phyloP scores from a whole-genome alignment of 2,329 filamentous ascomycete genomes.

The Nemania serpens region DNA sequence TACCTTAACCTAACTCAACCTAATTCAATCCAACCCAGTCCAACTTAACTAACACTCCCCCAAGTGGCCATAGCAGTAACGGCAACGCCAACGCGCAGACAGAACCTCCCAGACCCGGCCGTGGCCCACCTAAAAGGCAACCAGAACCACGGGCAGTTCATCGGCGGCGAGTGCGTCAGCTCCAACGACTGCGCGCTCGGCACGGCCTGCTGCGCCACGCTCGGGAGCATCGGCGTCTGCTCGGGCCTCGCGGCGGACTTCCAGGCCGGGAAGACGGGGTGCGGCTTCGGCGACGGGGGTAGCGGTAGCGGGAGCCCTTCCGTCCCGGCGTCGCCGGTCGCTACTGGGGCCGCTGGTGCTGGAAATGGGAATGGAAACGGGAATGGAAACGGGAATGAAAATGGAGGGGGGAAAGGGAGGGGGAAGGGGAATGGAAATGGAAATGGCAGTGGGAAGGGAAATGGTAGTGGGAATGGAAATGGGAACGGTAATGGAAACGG shows the following conservation, averaged over 20 bases:
- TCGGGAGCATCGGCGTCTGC: slow-evolving; percentile 35
- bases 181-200: slow-evolving; percentile 35
- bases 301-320: too few relatives aligned
- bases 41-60: neutral
- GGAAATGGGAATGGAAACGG: too few relatives aligned
- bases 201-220: slow-evolving; percentile 38
- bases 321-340: too few relatives aligned
- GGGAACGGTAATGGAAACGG: neutral
- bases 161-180: slow-evolving; percentile 37
- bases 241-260: slow-evolving; percentile 34
- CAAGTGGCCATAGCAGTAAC: slow-evolving; percentile 31
- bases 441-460: neutral
- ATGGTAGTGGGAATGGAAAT: neutral
- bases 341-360: too few relatives aligned
- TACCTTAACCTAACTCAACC: neutral
- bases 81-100: slow-evolving; percentile 17
- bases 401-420: neutral
- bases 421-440: neutral
- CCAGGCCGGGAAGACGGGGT: slow-evolving; percentile 40
- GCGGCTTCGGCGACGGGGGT: slow-evolving; percentile 38
- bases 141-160: slow-evolving; percentile 36
- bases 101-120: slow-evolving; percentile 31
- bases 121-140: slow-evolving; percentile 34
- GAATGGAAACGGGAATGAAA: neutral
- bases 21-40: neutral